Evolutionary conservation across 306 rosid genomes (phyloP), one percentile per base, ranked within the genome.

Genomic region (Macrotyloma uniflorum): DNA sequence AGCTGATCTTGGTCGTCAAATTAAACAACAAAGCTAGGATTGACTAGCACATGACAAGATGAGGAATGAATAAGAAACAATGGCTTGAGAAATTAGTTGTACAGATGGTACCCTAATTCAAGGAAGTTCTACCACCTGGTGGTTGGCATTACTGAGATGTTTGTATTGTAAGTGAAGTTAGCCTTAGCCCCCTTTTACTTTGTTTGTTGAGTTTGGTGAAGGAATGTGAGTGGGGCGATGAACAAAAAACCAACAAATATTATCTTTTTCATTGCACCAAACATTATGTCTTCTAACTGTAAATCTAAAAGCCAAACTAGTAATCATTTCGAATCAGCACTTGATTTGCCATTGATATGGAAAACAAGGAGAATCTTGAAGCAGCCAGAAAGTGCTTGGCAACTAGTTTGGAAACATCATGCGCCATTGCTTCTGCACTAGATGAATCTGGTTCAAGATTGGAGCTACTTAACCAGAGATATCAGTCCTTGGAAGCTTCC

Each of bases 131-230:
- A 76, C 78, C 53, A 33, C 67, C n/a, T 79, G 88, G 88, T 91
- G 74, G 98, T 87, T 91, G 97, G 78, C 53, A 86, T 63, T 77
- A 73, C 64, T 40, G 73, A 26, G 19, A 83, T 77, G 83, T 85
- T 84, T 89, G 85, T 80, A 72, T 87, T 87, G 80, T 74, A 89
- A 88, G 93, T 88, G 90, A 92, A 83, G 92, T 87, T 90, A 89
- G 71, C 86, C 15, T 11, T 42, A 38, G 8, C 70, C 66, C 50
- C 81, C 82, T 50, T 49, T 82, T 40, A 79, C 83, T 76, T 79
- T 71, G 70, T 88, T 90, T 76, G 95, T 84, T 88, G 91, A 85
- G 98, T 89, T 90, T 89, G 98, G 95, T 90, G 87, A 76, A 83
- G 83, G 80, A 68, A 90, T 84, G 87, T 80, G 50, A 83, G 43